Evolutionary conservation across 192 early-diverging fungal species (phyloP).

Genomic region (Podila epigama): DNA sequence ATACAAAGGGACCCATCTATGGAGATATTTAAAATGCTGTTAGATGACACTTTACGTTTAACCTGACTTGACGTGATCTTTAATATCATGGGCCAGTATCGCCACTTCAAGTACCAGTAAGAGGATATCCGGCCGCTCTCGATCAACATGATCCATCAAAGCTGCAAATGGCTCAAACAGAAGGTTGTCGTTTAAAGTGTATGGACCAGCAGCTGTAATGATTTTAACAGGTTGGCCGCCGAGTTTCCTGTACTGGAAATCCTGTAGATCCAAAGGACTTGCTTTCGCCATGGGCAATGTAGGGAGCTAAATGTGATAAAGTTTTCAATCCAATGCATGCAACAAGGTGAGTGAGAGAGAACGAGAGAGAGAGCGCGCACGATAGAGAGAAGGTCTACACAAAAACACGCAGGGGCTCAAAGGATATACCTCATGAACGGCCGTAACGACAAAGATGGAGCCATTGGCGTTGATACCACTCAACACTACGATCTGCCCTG

Average conservation of each 20-base stretch:
- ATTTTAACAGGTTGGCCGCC: constrained; percentile 57
- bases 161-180: constrained; percentile 84
- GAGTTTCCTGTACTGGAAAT: constrained; percentile 30
- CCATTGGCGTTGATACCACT: constrained; percentile 71
- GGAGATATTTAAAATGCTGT: not conserved
- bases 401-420: too few relatives aligned
- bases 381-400: too few relatives aligned
- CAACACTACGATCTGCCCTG: constrained; percentile 86
- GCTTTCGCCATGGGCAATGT: constrained; percentile 54
- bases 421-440: constrained; percentile 59
- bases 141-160: constrained; percentile 65
- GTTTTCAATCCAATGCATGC: too few relatives aligned
- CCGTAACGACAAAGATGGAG: constrained; percentile 59
- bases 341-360: too few relatives aligned
- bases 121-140: constrained; percentile 79
- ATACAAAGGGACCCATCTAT: constrained; percentile 79
- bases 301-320: constrained; percentile 54
- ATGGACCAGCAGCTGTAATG: constrained; percentile 85
- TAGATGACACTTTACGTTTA: not conserved
- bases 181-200: constrained; percentile 79
- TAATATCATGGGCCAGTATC: not conserved
- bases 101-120: constrained; percentile 62
- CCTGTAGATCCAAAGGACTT: constrained; percentile 55
- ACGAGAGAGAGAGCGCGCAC: too few relatives aligned
- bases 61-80: too few relatives aligned